These are phyloP conservation scores for Davidsoniella virescens DNA, from an alignment of 2,329 filamentous ascomycete genomes.

Conservation along the genomic window DNA sequence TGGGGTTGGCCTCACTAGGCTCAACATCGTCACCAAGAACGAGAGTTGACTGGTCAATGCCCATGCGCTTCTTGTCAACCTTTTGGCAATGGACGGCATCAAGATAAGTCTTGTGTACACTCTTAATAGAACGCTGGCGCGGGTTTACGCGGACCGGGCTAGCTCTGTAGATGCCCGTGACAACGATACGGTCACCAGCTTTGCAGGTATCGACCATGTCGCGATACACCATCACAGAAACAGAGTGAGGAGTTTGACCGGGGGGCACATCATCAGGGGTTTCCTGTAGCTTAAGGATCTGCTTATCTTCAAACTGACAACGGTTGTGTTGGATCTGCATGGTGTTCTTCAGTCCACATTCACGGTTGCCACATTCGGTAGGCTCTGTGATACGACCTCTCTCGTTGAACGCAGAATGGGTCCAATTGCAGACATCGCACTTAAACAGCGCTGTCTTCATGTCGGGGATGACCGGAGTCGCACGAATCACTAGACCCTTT, in stretches of 20 bases:
- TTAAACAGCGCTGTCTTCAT: conserved; percentile 99
- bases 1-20: conserved; percentile 20
- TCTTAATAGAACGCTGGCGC: conserved; percentile 79
- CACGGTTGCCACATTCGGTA: conserved; percentile 67
- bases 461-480: conserved; percentile 91
- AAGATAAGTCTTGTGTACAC: conserved; percentile 94
- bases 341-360: conserved; percentile 75
- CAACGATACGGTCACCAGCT: conserved; percentile 85
- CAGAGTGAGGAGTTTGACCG: conserved; percentile 91
- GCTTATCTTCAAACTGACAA: conserved; percentile 88
- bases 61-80: conserved; percentile 86
- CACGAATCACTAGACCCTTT: conserved; percentile 89
- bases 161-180: conserved; percentile 93
- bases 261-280: conserved; percentile 89
- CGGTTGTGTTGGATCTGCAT: conserved; percentile 98
- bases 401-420: conserved; percentile 78
- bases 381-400: conserved; percentile 93
- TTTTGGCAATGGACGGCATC: conserved; percentile 94
- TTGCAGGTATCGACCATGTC: conserved; percentile 97
- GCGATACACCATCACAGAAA: conserved; percentile 91
- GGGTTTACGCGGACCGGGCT: conserved; percentile 90
- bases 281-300: conserved; percentile 96
- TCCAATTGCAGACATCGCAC: conserved; percentile 85
- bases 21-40: conserved; percentile 51
- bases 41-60: conserved; percentile 76